These are phyloP conservation scores for Arthrobotrys musiformis DNA, from an alignment of 2,329 filamentous ascomycete species.

Conservation along the genomic window DNA sequence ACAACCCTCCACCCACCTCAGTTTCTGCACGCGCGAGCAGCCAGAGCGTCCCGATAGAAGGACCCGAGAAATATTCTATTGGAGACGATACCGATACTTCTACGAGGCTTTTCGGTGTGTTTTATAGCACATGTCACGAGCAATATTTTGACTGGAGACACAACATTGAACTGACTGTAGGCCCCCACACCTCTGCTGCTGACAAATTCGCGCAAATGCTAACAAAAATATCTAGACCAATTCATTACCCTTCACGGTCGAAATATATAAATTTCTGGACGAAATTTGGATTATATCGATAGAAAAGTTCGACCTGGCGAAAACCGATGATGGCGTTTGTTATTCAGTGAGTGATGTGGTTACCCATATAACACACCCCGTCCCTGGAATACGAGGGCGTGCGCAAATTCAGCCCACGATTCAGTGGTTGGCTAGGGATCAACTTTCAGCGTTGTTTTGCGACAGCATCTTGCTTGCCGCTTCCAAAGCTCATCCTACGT, in stretches of 20 bases:
- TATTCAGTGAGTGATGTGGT: background rate
- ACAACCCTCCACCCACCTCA: background rate
- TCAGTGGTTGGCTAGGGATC: background rate
- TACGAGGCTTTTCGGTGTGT: background rate
- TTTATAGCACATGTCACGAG: background rate
- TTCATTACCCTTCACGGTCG: background rate
- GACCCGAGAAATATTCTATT: too few species aligned
- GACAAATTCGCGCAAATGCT: background rate
- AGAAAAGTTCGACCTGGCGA: background rate
- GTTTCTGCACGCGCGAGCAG: too few species aligned
- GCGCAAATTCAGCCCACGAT: background rate
- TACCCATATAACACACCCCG: background rate
- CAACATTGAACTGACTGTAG: background rate
- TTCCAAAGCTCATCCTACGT: too few species aligned
- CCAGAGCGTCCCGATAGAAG: too few species aligned
- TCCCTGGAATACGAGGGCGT: too few species aligned
- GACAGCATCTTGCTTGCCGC: too few species aligned
- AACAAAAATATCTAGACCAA: background rate
- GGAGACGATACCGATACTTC: background rate
- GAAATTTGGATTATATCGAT: background rate
- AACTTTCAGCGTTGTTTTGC: too few species aligned
- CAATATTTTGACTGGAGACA: background rate
- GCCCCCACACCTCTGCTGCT: background rate
- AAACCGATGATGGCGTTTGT: background rate
- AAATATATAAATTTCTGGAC: background rate